Conservation (phyloP, 129 eudicot genomes). For the Arctium minus region DNA sequence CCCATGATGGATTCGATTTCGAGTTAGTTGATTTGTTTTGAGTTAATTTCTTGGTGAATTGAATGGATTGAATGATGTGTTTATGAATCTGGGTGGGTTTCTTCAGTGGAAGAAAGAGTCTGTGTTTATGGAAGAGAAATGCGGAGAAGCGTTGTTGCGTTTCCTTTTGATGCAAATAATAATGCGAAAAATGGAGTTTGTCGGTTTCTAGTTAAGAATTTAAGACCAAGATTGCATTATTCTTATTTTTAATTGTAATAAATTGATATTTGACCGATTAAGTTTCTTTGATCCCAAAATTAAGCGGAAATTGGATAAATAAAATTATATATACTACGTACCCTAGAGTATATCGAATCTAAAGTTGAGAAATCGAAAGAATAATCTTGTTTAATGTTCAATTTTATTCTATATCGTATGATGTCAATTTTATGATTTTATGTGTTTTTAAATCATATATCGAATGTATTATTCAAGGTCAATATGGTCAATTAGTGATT, state of each 20-base stretch:
- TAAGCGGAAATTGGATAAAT: not conserved
- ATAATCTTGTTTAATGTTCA: too few relatives aligned
- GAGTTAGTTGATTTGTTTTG: not conserved
- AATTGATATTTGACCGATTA: not conserved
- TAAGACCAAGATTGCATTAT: not conserved
- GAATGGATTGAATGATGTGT: not conserved
- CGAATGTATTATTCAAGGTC: too few relatives aligned
- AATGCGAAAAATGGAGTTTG: not conserved
- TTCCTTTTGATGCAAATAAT: not conserved
- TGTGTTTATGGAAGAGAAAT: not conserved
- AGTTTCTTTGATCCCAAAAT: not conserved
- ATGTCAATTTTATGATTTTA: too few relatives aligned
- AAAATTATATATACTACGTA: too few relatives aligned
- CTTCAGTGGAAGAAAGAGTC: not conserved
- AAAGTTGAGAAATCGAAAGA: too few relatives aligned
- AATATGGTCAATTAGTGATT: too few relatives aligned
- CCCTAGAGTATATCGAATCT: too few relatives aligned
- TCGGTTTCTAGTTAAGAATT: not conserved
- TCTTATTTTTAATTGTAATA: too few relatives aligned
- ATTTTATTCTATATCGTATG: too few relatives aligned
- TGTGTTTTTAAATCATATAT: too few relatives aligned
- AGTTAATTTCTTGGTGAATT: not conserved
- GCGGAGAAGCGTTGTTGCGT: not conserved
- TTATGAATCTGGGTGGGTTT: not conserved
- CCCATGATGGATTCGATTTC: slow-evolving; percentile 16